A percentile compares a stretch with the other conserved stretches of the same genome.
Conservation (phyloP, 208 protist genomes). For the Leishmania lainsoni region DNA sequence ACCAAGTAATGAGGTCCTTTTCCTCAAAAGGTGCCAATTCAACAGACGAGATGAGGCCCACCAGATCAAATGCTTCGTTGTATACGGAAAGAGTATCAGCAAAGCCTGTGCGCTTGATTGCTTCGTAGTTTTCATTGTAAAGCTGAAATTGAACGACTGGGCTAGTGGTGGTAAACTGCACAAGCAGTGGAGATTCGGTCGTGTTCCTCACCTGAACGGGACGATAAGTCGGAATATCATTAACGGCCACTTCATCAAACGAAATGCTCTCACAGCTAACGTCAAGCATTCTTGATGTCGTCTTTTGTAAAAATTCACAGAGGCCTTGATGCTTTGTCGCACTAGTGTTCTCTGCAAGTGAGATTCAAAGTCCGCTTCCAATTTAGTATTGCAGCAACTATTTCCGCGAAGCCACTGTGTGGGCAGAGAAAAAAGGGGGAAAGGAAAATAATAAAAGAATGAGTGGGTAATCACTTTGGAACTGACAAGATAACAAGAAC, state of each 20-base stretch:
- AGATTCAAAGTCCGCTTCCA: background rate
- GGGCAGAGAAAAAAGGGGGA: background rate
- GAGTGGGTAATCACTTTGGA: background rate
- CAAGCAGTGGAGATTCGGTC: conserved; percentile 30
- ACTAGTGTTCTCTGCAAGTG: background rate
- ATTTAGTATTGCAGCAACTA: background rate
- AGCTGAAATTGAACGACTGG: conserved; percentile 55
- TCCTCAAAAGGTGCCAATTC: conserved; percentile 42
- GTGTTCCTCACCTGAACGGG: conserved; percentile 48
- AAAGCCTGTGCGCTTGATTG: conserved; percentile 22
- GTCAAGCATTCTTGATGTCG: conserved; percentile 1
- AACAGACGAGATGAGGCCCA: conserved; percentile 48
- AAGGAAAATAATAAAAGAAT: background rate
- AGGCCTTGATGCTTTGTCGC: background rate
- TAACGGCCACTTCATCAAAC: conserved; percentile 73
- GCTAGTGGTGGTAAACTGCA: conserved; percentile 45
- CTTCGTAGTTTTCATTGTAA: conserved; percentile 59
- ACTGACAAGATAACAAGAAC: background rate
- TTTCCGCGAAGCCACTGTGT: background rate
- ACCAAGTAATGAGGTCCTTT: conserved; percentile 61
- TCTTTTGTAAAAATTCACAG: background rate
- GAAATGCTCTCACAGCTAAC: conserved; percentile 14
- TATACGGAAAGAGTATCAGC: conserved; percentile 36
- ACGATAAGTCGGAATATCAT: conserved; percentile 67
- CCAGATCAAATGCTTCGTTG: conserved; percentile 65